phyloP scores from a whole-genome alignment of 2,329 filamentous ascomycete genomes.

The Pseudonectria foliicola region DNA sequence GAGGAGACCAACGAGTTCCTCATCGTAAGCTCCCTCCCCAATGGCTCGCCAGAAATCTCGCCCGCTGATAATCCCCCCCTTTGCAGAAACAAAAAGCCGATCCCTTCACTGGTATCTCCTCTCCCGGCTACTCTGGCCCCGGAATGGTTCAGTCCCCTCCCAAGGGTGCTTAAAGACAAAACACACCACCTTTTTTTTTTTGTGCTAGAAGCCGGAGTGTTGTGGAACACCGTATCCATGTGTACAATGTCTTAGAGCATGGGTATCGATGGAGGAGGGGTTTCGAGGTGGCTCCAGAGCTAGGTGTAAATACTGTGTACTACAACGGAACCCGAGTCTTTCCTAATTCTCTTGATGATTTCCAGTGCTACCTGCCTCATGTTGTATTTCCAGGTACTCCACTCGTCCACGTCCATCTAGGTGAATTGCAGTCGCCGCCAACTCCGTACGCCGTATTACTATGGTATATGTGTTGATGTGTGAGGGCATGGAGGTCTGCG shows the following conservation, averaged over 20 bases:
- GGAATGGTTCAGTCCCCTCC: conserved; percentile 69
- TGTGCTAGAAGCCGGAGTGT: conserved; percentile 28
- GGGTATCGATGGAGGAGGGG: conserved; percentile 16
- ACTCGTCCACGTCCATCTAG: too few relatives aligned
- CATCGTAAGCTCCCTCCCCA: conserved; percentile 50
- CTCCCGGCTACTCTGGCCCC: conserved; percentile 69
- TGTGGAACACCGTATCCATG: conserved; percentile 26
- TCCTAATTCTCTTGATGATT: not conserved
- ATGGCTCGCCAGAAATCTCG: not conserved
- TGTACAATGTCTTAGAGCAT: conserved; percentile 28
- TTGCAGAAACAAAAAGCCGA: conserved; percentile 75
- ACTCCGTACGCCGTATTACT: too few relatives aligned
- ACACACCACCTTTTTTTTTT: conserved; percentile 24
- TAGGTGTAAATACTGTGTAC: conserved; percentile 2
- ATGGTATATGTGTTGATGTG: too few relatives aligned
- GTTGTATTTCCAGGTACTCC: too few relatives aligned
- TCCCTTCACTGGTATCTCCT: conserved; percentile 76
- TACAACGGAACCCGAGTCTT: conserved; percentile 14
- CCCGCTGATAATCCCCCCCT: conserved; percentile 9
- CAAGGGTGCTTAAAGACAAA: conserved; percentile 37
- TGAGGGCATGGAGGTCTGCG: too few relatives aligned
- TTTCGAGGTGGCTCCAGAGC: conserved; percentile 26
- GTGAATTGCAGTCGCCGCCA: too few relatives aligned
- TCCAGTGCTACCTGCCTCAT: too few relatives aligned
- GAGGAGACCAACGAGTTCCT: conserved; percentile 91